Percentiles rank a stretch among this genome's conserved stretches.
These are phyloP conservation scores for Leptographium radiaticola DNA, from an alignment of 2,329 filamentous ascomycete species.

Conservation along the genomic window DNA sequence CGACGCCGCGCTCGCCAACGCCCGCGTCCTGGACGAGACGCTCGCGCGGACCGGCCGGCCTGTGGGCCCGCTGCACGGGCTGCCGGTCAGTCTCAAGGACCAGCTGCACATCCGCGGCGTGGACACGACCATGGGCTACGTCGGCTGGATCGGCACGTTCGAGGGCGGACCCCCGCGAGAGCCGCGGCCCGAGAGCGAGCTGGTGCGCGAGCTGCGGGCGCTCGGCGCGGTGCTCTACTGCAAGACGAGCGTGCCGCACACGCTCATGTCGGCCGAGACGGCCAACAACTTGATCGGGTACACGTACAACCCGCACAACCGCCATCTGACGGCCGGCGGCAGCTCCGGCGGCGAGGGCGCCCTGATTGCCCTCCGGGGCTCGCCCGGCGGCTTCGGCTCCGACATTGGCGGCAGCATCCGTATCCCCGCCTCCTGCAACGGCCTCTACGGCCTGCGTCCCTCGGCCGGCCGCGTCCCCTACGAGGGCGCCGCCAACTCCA, in stretches of 20 bases:
- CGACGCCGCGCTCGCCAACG: conserved; percentile 18
- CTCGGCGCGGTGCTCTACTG: conserved; percentile 17
- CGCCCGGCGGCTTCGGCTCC: conserved; percentile 21
- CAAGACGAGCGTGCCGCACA: conserved; percentile 19
- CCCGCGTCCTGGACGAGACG: conserved; percentile 20
- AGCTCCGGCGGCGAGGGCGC: conserved; percentile 25
- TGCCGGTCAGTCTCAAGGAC: conserved; percentile 37
- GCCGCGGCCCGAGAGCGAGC: conserved; percentile 14
- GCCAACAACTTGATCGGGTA: conserved; percentile 22
- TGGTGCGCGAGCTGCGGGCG: conserved; percentile 16
- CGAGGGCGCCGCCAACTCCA: conserved; percentile 13
- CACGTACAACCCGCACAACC: conserved; percentile 22
- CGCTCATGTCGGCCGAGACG: conserved; percentile 17
- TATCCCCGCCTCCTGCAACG: conserved; percentile 19
- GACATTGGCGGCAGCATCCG: conserved; percentile 18
- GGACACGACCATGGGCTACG: conserved; percentile 19
- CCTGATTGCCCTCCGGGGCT: conserved; percentile 19
- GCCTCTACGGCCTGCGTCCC: conserved; percentile 18
- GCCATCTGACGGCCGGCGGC: conserved; percentile 20
- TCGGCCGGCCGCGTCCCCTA: conserved; percentile 15
- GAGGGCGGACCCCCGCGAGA: conserved; percentile 7
- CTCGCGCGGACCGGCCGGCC: conserved; percentile 16
- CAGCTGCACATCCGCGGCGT: conserved; percentile 30
- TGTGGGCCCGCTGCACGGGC: conserved; percentile 24
- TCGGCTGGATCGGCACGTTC: conserved; percentile 6